Conservation (phyloP, 768 basidiomycete genomes). For the Botryobasidium botryosum region DNA sequence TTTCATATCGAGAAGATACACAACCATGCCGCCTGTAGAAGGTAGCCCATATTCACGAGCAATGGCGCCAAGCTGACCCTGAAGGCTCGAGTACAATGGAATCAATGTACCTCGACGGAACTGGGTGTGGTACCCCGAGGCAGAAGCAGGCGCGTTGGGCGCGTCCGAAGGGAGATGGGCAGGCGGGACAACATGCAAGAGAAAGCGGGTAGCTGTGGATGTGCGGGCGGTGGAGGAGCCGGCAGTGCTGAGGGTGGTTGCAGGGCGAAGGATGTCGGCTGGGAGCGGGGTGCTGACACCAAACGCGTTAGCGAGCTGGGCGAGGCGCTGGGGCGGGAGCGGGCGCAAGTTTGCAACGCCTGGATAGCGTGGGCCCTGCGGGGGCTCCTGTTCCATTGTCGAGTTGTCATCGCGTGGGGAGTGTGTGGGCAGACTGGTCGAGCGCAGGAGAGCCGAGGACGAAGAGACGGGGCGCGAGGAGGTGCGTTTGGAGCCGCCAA, state of each 20-base stretch:
- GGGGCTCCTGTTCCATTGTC: too few relatives aligned
- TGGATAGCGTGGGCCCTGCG: neutral
- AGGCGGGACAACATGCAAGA: conserved; percentile 77
- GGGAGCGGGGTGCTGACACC: conserved; percentile 65
- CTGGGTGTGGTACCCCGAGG: conserved; percentile 63
- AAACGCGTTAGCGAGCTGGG: conserved; percentile 71
- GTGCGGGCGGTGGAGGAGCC: conserved; percentile 15
- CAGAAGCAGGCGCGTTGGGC: conserved; percentile 25
- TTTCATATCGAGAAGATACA: conserved; percentile 49
- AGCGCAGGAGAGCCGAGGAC: too few relatives aligned
- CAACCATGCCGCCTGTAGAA: conserved; percentile 60
- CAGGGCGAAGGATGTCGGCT: conserved; percentile 21
- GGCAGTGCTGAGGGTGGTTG: conserved; percentile 5
- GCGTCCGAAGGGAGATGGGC: conserved; percentile 44
- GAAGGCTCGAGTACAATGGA: conserved; percentile 67
- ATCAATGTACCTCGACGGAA: conserved; percentile 77
- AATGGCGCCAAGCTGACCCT: conserved; percentile 70
- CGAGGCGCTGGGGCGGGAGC: conserved; percentile 57
- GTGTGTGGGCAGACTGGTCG: too few relatives aligned
- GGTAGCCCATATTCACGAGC: conserved; percentile 89
- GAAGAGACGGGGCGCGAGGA: too few relatives aligned
- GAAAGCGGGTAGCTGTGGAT: conserved; percentile 35
- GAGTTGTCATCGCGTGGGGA: too few relatives aligned
- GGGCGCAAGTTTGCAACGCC: conserved; percentile 21
- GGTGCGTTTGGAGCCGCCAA: too few relatives aligned